phyloP scores from a whole-genome alignment of 192 early-diverging fungal species.

The Coemansia asiatica region DNA sequence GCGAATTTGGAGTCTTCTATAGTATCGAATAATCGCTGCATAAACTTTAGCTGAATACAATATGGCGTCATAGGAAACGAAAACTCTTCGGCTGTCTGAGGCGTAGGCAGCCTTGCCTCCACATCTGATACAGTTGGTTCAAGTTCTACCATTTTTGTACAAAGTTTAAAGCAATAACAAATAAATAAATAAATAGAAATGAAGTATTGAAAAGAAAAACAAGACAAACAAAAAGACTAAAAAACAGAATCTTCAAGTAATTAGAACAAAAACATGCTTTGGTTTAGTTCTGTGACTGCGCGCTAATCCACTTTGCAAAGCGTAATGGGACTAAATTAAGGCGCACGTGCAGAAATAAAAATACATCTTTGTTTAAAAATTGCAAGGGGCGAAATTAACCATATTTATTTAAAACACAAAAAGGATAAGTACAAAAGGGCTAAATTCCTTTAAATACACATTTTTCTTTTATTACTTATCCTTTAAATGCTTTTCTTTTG shows the following conservation, averaged over 20 bases:
- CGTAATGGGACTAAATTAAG: too few relatives aligned
- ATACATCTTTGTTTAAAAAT: too few relatives aligned
- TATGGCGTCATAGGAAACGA: conserved; percentile 74
- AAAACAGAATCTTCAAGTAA: too few relatives aligned
- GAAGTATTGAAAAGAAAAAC: not conserved
- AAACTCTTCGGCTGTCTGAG: conserved; percentile 35
- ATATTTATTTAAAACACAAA: too few relatives aligned
- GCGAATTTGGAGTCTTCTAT: conserved; percentile 69
- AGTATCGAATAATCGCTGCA: conserved; percentile 69
- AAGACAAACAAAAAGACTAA: not conserved
- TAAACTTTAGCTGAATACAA: conserved; percentile 74
- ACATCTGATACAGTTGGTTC: not conserved
- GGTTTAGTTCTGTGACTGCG: not conserved
- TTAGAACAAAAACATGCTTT: too few relatives aligned
- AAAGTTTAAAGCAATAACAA: not conserved
- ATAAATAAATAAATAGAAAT: not conserved
- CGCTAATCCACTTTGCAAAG: not conserved
- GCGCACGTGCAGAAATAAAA: too few relatives aligned
- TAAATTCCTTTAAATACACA: too few relatives aligned
- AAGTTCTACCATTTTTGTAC: not conserved
- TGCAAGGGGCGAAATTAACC: too few relatives aligned
- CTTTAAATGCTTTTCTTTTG: too few relatives aligned
- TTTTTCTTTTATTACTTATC: too few relatives aligned
- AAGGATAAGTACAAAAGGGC: too few relatives aligned
- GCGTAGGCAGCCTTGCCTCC: conserved; percentile 13